These are phyloP conservation scores for Sclerospora graminicola DNA, from an alignment of 352 stramenopile species.

Conservation along the genomic window DNA sequence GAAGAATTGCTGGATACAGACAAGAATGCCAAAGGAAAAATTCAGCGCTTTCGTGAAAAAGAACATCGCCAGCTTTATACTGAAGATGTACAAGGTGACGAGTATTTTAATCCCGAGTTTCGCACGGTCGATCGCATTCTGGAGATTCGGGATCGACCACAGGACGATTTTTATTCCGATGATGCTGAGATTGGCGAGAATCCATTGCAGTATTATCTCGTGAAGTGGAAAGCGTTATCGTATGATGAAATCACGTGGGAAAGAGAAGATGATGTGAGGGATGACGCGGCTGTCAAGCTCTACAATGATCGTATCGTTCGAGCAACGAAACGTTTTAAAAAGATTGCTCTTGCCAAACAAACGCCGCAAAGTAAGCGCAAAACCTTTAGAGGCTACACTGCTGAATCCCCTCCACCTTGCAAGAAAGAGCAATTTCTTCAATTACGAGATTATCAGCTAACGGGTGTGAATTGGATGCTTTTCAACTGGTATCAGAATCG, in stretches of 20 bases:
- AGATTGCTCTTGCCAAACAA: conserved; percentile 25
- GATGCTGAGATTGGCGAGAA: conserved; percentile 26
- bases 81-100: conserved; percentile 56
- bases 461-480: conserved; percentile 98
- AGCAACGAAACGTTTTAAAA: conserved; percentile 42
- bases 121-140: conserved; percentile 84
- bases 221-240: conserved; percentile 98
- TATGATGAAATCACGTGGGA: conserved; percentile 99
- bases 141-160: conserved; percentile 67
- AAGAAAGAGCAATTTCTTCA: conserved; percentile 55
- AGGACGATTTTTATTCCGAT: conserved; percentile 51
- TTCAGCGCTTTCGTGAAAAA: conserved; percentile 82
- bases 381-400: conserved; percentile 68
- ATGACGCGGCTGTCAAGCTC: conserved; percentile 63
- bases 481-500: conserved; percentile 98
- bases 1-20: conserved; percentile 72
- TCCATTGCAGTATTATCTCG: conserved; percentile 89
- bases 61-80: conserved; percentile 36
- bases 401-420: conserved; percentile 41
- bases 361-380: conserved; percentile 36
- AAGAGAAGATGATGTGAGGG: conserved; percentile 91
- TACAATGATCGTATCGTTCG: conserved; percentile 70
- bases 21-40: conserved; percentile 79
- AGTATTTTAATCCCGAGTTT: conserved; percentile 89
- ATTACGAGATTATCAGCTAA: conserved; percentile 98